Base-by-base conservation (phyloP, 352 stramenopile species). In the Pythium dissimile region DNA sequence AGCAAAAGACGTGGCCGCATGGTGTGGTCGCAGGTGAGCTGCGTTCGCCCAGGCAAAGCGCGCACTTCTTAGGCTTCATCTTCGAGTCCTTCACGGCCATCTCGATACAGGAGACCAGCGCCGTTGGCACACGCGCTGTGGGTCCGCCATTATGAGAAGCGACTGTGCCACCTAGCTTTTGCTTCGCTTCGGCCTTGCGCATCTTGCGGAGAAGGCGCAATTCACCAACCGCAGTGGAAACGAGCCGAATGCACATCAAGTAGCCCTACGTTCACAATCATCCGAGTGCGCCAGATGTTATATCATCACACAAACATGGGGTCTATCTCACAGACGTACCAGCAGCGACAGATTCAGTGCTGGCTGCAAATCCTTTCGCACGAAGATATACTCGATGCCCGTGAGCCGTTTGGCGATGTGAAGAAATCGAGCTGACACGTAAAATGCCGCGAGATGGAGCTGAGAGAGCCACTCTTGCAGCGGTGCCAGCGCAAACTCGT, bases 1-100 rank as follows among this genome's bases (percentile, higher is more conserved):
- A 97, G 65, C 89, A 97, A 72, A 97, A 97, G 26, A 97, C 73
- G 59, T 97, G 89, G 24, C 89, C 89, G 42, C 89, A 97, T 0
- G 87, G 89, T 16, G 89, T 97, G 11, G 80, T 83, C 12, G 86
- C 76, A 10, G 86, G 80, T 15, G 83, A 73, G 56, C 77, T 72
- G 49, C 87, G 84, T 41, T 88, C 75, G 7, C 80, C 80, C 16
- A 97, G 77, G 65, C 89, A 97, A 23, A 97, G 74, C 15, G 86
- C 83, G 52, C 89, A 97, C 55, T 95, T 95, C 34, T 83, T 84
- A 49, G 21, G 31, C 27, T 24, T 60, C 44, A 67, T 69, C 16
- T 73, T 49, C 3, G 70, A 69, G 10, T 72, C 74, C 7, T 69
- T 64, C 0, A 86, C 73, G 11, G 38, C 5, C 13, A 11, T 16